A percentile compares a stretch with the other conserved stretches of the same genome.
These are phyloP conservation scores for Mycena capillaripes DNA, from an alignment of 768 basidiomycete genomes.

Conservation along the genomic window DNA sequence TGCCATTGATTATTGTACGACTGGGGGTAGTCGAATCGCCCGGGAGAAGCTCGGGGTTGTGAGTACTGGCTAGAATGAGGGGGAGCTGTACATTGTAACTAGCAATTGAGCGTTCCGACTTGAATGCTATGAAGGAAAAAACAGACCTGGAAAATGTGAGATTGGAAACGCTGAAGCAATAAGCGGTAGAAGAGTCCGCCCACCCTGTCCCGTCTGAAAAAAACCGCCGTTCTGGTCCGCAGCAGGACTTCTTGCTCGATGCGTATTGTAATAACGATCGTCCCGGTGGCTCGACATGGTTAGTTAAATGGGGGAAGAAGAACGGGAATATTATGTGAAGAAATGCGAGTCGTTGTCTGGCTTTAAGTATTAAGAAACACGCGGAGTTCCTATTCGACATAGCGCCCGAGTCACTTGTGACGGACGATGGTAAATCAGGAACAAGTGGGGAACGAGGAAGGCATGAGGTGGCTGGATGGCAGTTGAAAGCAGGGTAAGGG, in stretches of 20 bases:
- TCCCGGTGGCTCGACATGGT: slow-evolving; percentile 66
- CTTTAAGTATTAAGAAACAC: slow-evolving; percentile 60
- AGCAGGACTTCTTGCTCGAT: slow-evolving; percentile 80
- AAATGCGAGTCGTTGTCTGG: slow-evolving; percentile 59
- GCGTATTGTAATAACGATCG: slow-evolving; percentile 77
- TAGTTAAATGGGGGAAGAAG: slow-evolving; percentile 58
- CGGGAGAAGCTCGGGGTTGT: slow-evolving; percentile 75
- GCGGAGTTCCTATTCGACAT: slow-evolving; percentile 47
- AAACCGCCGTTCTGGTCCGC: slow-evolving; percentile 74
- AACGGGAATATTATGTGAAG: slow-evolving; percentile 68
- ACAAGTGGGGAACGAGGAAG: slow-evolving; percentile 57
- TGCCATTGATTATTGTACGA: slow-evolving; percentile 55
- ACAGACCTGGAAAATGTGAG: slow-evolving; percentile 93
- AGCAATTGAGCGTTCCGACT: slow-evolving; percentile 69
- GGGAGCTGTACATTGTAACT: slow-evolving; percentile 69
- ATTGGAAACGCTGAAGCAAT: slow-evolving; percentile 87
- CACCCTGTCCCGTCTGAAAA: slow-evolving; percentile 88
- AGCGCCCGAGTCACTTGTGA: slow-evolving; percentile 41
- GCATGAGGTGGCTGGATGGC: slow-evolving; percentile 68
- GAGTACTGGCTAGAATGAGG: slow-evolving; percentile 71
- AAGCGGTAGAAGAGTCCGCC: slow-evolving; percentile 54
- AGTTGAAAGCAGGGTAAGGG: slow-evolving; percentile 51
- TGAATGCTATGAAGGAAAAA: slow-evolving; percentile 64
- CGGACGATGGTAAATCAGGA: slow-evolving; percentile 63
- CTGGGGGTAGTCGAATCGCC: slow-evolving; percentile 69